Evolutionary conservation across 139 green algal genomes (phyloP).

Genomic region (Volvox africanus): DNA sequence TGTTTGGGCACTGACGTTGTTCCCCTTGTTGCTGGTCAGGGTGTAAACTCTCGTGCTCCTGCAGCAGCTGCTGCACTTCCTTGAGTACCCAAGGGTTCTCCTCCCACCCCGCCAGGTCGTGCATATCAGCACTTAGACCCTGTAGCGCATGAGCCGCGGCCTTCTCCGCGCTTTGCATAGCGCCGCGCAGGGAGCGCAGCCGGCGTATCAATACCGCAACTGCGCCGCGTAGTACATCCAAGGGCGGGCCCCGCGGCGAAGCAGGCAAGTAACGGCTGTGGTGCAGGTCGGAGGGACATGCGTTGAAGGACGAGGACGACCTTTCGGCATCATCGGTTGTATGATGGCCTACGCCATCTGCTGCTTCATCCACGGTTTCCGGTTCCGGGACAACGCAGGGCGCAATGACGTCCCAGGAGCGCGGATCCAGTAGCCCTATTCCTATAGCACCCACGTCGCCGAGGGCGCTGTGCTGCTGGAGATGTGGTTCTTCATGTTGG

Average conservation of each 20-base stretch:
- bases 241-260: neutral
- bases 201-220: neutral
- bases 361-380: too few relatives aligned
- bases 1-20: too few relatives aligned
- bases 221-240: conserved; percentile 14
- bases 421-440: neutral
- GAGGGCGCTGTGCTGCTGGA: conserved; percentile 5
- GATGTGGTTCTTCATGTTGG: neutral
- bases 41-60: neutral
- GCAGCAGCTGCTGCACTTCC: conserved; percentile 3
- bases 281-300: conserved; percentile 24
- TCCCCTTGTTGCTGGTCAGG: neutral
- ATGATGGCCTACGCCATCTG: too few relatives aligned
- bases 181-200: neutral
- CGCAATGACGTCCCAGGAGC: conserved; percentile 30
- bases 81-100: conserved; percentile 27
- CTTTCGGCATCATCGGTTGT: too few relatives aligned
- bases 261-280: conserved; percentile 30
- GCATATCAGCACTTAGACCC: neutral
- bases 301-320: neutral
- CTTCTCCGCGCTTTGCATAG: neutral
- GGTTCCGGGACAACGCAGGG: neutral
- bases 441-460: neutral
- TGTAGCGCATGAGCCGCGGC: neutral
- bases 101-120: neutral